These are phyloP conservation scores for Trichoderma erinaceum DNA, from an alignment of 495 filamentous ascomycete species.

Conservation along the genomic window DNA sequence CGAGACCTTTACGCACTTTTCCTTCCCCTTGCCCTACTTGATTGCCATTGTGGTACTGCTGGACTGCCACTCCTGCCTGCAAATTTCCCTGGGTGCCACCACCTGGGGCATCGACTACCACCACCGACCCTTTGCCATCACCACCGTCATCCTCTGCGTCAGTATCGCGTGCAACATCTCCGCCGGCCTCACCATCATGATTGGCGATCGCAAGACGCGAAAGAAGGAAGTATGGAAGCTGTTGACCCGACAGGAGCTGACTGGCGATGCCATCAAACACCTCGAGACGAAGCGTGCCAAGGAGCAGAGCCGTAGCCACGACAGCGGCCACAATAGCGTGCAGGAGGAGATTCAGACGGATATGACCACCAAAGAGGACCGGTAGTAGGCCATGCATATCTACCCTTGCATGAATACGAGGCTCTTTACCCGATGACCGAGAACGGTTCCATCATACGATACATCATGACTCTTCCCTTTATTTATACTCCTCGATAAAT, in stretches of 20 bases:
- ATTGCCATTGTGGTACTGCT: slow-evolving; percentile 67
- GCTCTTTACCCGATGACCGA: no score
- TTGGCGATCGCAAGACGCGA: slow-evolving; percentile 64
- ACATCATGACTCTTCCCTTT: no score
- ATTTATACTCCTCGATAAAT: no score
- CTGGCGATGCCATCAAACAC: slow-evolving; percentile 63
- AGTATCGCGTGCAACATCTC: slow-evolving; percentile 66
- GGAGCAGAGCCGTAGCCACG: slow-evolving; percentile 22
- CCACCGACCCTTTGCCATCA: slow-evolving; percentile 58
- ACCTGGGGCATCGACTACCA: slow-evolving; percentile 67
- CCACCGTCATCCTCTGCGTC: slow-evolving; percentile 71
- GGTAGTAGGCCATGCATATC: no score
- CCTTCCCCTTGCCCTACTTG: slow-evolving; percentile 66
- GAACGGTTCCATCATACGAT: no score
- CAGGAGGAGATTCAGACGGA: background rate
- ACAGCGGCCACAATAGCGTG: slow-evolving; percentile 5
- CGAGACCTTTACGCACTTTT: slow-evolving; percentile 71
- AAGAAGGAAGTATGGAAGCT: slow-evolving; percentile 79
- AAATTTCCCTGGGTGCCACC: slow-evolving; percentile 66
- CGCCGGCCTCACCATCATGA: slow-evolving; percentile 63
- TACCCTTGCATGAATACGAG: no score
- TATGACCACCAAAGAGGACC: background rate
- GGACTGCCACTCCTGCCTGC: slow-evolving; percentile 66
- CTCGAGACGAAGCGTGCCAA: slow-evolving; percentile 56
- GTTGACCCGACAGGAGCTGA: slow-evolving; percentile 66